phyloP scores from a whole-genome alignment of 2,329 filamentous ascomycete genomes.

The Graphilbum fragrans region DNA sequence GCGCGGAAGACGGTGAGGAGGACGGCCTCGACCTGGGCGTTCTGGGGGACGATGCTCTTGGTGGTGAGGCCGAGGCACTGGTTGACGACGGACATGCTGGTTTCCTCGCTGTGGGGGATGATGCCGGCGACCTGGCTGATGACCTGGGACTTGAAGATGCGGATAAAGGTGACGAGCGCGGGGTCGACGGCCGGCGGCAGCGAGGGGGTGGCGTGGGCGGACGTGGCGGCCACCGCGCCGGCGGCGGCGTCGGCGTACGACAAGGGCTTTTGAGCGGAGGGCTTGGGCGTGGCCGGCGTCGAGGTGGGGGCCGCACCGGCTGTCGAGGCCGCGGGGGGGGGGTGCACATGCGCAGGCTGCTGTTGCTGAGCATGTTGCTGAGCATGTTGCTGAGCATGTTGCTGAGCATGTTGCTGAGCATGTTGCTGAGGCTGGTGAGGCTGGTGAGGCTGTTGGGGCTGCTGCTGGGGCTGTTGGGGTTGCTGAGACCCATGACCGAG shows the following conservation, averaged over 20 bases:
- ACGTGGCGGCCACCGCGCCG: background rate
- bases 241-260: background rate
- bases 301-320: background rate
- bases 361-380: too few relatives aligned
- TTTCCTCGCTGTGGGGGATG: constrained; percentile 29
- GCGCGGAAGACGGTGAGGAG: constrained; percentile 29
- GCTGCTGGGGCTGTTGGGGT: background rate
- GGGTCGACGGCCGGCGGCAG: constrained; percentile 28
- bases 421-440: background rate
- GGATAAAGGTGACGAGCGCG: constrained; percentile 27
- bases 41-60: constrained; percentile 20
- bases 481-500: background rate
- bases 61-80: constrained; percentile 35
- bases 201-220: background rate
- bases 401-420: too few relatives aligned
- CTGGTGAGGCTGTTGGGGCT: background rate
- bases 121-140: constrained; percentile 27
- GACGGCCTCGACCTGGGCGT: constrained; percentile 29
- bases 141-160: constrained; percentile 33
- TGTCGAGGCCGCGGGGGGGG: background rate
- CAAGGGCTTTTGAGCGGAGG: background rate
- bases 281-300: background rate
- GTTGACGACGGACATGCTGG: constrained; percentile 41
- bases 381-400: too few relatives aligned
- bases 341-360: too few relatives aligned